Evolutionary conservation across 495 filamentous ascomycete genomes (phyloP).

Genomic region (Podospora bellae-mahoneyi): DNA sequence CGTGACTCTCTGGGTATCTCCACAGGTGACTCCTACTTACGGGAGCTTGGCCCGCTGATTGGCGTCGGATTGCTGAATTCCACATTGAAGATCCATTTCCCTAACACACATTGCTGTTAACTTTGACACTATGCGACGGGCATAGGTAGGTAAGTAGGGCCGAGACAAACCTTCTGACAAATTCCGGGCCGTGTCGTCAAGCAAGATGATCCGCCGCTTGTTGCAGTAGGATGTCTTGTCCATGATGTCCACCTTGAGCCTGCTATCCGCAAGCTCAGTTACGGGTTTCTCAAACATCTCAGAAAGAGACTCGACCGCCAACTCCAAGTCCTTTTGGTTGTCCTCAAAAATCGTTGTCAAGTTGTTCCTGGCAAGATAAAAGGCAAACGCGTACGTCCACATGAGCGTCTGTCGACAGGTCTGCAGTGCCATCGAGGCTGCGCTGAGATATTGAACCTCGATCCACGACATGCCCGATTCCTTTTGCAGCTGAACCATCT

Average conservation of each 20-base stretch:
- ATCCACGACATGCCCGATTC: constrained; percentile 97
- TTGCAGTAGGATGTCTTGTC: constrained; percentile 97
- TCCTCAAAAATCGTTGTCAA: constrained; percentile 96
- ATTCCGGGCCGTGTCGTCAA: constrained; percentile 88
- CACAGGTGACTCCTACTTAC: constrained; percentile 12
- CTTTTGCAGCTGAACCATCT: constrained; percentile 93
- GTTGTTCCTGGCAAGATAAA: constrained; percentile 92
- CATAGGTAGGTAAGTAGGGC: background rate
- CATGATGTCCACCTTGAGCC: constrained; percentile 93
- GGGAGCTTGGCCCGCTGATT: constrained; percentile 23
- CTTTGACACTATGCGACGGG: background rate
- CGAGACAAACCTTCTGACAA: constrained; percentile 71
- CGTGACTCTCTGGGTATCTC: background rate
- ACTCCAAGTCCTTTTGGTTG: constrained; percentile 95
- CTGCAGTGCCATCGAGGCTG: constrained; percentile 89
- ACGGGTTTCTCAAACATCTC: constrained; percentile 98
- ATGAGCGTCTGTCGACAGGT: constrained; percentile 95
- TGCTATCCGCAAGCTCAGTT: constrained; percentile 64
- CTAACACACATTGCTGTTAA: constrained; percentile 26
- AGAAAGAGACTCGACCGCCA: constrained; percentile 90
- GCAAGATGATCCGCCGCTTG: constrained; percentile 80
- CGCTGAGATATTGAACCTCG: constrained; percentile 92
- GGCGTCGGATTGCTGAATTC: constrained; percentile 31
- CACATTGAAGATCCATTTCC: constrained; percentile 47
- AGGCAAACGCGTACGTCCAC: constrained; percentile 99